Conservation (phyloP, 1,284 basidiomycete species). For the Takashimella tepidaria region DNA sequence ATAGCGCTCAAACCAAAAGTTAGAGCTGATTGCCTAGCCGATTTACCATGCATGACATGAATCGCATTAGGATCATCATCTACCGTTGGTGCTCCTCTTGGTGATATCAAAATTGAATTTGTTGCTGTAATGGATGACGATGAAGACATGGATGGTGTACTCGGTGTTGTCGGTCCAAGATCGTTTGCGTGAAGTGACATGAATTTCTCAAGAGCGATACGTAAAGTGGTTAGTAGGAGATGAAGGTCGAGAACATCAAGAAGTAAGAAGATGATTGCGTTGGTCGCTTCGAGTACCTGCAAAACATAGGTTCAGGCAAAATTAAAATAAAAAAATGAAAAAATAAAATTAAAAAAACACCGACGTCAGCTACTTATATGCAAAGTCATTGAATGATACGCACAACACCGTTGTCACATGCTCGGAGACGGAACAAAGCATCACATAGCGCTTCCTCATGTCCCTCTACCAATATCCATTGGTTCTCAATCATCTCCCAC, state of each 20-base stretch:
- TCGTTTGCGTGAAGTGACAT: conserved; percentile 11
- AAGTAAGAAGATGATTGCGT: conserved; percentile 36
- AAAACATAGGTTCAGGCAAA: neutral
- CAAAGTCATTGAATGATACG: too few species aligned
- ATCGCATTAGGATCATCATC: neutral
- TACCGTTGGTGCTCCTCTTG: conserved; percentile 1
- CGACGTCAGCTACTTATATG: too few species aligned
- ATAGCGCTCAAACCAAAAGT: conserved; percentile 36
- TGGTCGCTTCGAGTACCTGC: conserved; percentile 40
- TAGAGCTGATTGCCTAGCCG: conserved; percentile 23
- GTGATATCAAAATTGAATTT: too few species aligned
- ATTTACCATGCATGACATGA: conserved; percentile 1
- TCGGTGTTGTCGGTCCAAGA: neutral
- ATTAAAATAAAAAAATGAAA: neutral
- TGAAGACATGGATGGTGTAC: too few species aligned
- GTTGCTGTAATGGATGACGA: too few species aligned
- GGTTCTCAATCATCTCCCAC: conserved; percentile 43
- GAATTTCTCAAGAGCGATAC: conserved; percentile 27
- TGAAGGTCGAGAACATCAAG: conserved; percentile 36
- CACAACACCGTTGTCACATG: conserved; percentile 23
- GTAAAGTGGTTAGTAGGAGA: conserved; percentile 29
- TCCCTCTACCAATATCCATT: conserved; percentile 39
- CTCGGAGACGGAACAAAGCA: conserved; percentile 31
- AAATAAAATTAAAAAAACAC: too few species aligned
- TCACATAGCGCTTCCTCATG: conserved; percentile 31